Conservation (phyloP, 257 asterid species). For the Solanum chiquidenum region DNA sequence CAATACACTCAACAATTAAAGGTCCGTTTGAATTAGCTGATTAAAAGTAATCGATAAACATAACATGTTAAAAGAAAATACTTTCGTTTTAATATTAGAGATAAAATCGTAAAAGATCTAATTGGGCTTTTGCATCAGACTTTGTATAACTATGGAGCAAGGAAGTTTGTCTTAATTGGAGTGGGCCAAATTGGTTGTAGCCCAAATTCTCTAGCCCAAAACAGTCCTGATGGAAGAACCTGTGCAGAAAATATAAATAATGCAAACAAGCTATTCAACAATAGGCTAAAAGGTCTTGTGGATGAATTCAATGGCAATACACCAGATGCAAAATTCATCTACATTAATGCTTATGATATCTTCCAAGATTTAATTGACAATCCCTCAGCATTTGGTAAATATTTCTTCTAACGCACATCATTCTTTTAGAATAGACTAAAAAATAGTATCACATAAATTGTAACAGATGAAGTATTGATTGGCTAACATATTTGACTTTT, state of each 20-base stretch:
- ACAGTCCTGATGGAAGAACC: slow-evolving; percentile 72
- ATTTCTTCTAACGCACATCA: background rate
- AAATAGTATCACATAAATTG: background rate
- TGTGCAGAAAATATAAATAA: slow-evolving; percentile 59
- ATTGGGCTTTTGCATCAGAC: slow-evolving; percentile 9
- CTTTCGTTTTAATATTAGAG: background rate
- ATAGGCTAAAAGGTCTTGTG: slow-evolving; percentile 42
- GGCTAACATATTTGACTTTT: background rate
- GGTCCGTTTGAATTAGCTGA: background rate
- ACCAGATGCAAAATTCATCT: slow-evolving; percentile 52
- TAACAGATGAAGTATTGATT: background rate
- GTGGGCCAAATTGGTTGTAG: slow-evolving; percentile 93
- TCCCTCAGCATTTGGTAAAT: slow-evolving; percentile 62
- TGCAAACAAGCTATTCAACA: slow-evolving; percentile 68
- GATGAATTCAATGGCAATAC: slow-evolving; percentile 55
- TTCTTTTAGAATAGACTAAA: background rate
- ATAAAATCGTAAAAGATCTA: background rate
- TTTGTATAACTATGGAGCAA: slow-evolving; percentile 63
- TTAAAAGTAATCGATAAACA: background rate
- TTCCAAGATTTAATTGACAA: slow-evolving; percentile 67
- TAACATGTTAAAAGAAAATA: background rate
- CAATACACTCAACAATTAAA: slow-evolving; percentile 22
- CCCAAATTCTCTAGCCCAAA: slow-evolving; percentile 89
- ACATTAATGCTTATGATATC: slow-evolving; percentile 65
- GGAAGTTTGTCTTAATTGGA: slow-evolving; percentile 60